Base-by-base conservation (phyloP, 2,329 filamentous ascomycete species). In the Emericellopsis cladophorae region DNA sequence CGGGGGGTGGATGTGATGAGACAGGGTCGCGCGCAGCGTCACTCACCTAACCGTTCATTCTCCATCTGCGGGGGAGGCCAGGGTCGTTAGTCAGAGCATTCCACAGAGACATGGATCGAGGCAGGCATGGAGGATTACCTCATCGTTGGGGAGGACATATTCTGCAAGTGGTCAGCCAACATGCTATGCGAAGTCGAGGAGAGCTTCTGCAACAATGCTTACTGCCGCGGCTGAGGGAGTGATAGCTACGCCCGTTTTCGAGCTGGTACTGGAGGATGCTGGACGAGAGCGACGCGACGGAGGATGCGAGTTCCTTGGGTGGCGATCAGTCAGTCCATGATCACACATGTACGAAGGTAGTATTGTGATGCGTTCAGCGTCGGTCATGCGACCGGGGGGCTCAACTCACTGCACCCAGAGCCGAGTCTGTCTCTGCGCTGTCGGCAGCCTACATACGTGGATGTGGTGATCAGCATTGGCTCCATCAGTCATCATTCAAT, bases 261-360 rank as follows among this genome's bases (percentile, higher is more conserved):
- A 22, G 36, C 23, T 37, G 22, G 36, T 37, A 37, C 18, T 37
- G 12, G 10, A 37, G 36, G 21, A 37, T 37, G 36, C 36, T 37
- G 4, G 36, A 37, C 10, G 36, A 26, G 12, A 37, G n/a, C 21
- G 36, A 26, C 9, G 36, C 36, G 36, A 37, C 18, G 14, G 16
- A 26, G n/a, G 36, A 26, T 26, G 15, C 22, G 39, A 36, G 12
- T 41, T 29, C 33, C 23, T 22, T 4, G 12, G 31, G 11, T 23
- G 31, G 1, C 11, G 21, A 6, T 34, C 15, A n/a, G 15, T 35
- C n/a, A n/a, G n/a, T n/a, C n/a, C n/a, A n/a, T n/a, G n/a, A n/a
- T n/a, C n/a, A n/a, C n/a, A n/a, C n/a, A n/a, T n/a, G n/a, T n/a
- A n/a, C n/a, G 35, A 16, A 42, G 12, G 14, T 16, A 21, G 18